A percentile compares a stretch with the other conserved stretches of the same genome.
These are phyloP conservation scores for Syzygium grande DNA, from an alignment of 345 rosid species.

Conservation along the genomic window DNA sequence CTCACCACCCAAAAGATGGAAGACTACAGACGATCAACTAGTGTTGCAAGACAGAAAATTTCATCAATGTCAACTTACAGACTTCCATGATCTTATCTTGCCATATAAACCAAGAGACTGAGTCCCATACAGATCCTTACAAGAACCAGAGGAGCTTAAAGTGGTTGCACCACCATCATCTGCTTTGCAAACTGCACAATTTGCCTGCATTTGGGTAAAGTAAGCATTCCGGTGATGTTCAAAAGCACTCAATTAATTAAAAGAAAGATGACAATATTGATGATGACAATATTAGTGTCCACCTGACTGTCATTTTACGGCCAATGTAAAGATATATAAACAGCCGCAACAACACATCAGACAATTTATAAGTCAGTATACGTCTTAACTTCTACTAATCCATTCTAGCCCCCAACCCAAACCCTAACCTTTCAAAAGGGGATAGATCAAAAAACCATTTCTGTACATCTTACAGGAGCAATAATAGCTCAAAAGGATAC, in stretches of 20 bases:
- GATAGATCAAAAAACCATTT: neutral
- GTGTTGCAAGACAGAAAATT: neutral
- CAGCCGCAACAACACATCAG: neutral
- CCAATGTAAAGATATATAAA: neutral
- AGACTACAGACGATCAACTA: neutral
- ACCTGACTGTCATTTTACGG: neutral
- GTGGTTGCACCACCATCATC: conserved; percentile 84
- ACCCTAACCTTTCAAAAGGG: neutral
- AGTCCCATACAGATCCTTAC: conserved; percentile 85
- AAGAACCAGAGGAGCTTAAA: conserved; percentile 75
- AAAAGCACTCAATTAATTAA: neutral
- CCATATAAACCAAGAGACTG: conserved; percentile 79
- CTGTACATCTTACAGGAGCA: neutral
- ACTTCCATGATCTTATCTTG: conserved; percentile 92
- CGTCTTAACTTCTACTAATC: neutral
- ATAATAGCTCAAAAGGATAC: neutral
- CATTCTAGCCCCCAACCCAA: neutral
- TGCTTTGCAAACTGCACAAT: conserved; percentile 89
- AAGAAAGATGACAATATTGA: neutral
- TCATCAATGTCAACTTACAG: conserved; percentile 47
- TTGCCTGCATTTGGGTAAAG: conserved; percentile 50
- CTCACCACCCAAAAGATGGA: neutral
- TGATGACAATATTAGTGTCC: neutral
- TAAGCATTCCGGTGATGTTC: neutral
- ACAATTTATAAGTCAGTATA: neutral